A percentile compares a stretch with the other conserved stretches of the same genome.
These are phyloP conservation scores for Arbutus unedo DNA, from an alignment of 148 eudicot species.

Conservation along the genomic window DNA sequence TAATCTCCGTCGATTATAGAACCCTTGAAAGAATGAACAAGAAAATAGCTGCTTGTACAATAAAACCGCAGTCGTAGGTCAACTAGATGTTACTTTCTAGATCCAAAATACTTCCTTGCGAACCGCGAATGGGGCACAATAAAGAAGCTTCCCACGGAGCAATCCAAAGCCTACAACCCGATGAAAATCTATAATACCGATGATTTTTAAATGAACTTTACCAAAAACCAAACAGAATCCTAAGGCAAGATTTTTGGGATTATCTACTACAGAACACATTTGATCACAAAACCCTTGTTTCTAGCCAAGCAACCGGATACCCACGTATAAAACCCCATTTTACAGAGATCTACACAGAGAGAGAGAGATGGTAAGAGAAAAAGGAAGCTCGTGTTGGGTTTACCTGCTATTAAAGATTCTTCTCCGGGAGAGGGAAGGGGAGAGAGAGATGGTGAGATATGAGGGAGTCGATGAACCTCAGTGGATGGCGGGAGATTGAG, in stretches of 20 bases:
- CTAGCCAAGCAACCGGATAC: background rate
- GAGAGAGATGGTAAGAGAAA: background rate
- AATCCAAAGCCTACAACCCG: background rate
- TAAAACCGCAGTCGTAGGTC: background rate
- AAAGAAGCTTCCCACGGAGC: background rate
- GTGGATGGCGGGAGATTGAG: background rate
- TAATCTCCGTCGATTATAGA: background rate
- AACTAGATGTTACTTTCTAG: background rate
- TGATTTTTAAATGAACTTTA: background rate
- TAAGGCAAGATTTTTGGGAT: background rate
- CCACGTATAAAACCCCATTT: background rate
- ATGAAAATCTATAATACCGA: background rate
- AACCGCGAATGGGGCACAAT: no score
- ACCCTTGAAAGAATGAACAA: background rate
- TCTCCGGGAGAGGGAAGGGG: background rate
- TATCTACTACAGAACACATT: background rate
- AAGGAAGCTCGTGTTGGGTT: constrained; percentile 7
- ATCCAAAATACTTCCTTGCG: background rate
- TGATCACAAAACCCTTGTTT: background rate
- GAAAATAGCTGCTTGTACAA: background rate
- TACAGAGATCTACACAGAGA: background rate
- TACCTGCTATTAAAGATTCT: background rate
- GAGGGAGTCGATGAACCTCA: background rate
- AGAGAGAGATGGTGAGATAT: background rate
- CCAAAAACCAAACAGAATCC: background rate